These are phyloP conservation scores for Aureobasidium pullulans DNA, from an alignment of 2,329 filamentous ascomycete species.

Conservation along the genomic window DNA sequence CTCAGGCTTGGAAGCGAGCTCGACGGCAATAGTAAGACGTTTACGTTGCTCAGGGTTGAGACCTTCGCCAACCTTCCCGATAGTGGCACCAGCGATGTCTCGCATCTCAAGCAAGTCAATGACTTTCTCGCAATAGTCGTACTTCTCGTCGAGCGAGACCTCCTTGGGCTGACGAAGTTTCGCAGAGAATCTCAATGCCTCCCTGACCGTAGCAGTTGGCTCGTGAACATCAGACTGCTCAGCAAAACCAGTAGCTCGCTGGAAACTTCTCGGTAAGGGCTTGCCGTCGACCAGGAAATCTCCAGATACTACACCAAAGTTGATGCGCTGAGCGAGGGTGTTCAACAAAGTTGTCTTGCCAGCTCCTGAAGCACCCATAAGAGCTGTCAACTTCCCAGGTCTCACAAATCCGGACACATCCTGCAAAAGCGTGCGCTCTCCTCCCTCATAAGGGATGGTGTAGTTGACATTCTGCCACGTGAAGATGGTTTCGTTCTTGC, in stretches of 20 bases:
- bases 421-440: conserved; percentile 38
- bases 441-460: conserved; percentile 41
- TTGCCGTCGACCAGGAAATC: conserved; percentile 56
- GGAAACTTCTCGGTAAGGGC: conserved; percentile 49
- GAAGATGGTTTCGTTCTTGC: conserved; percentile 39
- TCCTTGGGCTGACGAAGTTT: conserved; percentile 55
- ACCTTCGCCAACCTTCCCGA: conserved; percentile 55
- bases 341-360: conserved; percentile 83
- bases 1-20: conserved; percentile 41
- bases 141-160: conserved; percentile 52
- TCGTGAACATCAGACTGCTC: conserved; percentile 61
- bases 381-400: conserved; percentile 42
- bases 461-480: conserved; percentile 48
- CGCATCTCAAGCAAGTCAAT: conserved; percentile 61
- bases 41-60: conserved; percentile 57
- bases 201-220: conserved; percentile 54
- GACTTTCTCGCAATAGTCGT: conserved; percentile 56
- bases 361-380: conserved; percentile 55
- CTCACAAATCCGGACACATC: conserved; percentile 43
- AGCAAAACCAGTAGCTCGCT: conserved; percentile 57
- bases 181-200: conserved; percentile 60
- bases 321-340: conserved; percentile 60
- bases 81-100: conserved; percentile 58
- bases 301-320: conserved; percentile 56
- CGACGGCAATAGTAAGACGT: conserved; percentile 50